Conservation (phyloP, 1,284 basidiomycete genomes). For the Dichomitus squalens region DNA sequence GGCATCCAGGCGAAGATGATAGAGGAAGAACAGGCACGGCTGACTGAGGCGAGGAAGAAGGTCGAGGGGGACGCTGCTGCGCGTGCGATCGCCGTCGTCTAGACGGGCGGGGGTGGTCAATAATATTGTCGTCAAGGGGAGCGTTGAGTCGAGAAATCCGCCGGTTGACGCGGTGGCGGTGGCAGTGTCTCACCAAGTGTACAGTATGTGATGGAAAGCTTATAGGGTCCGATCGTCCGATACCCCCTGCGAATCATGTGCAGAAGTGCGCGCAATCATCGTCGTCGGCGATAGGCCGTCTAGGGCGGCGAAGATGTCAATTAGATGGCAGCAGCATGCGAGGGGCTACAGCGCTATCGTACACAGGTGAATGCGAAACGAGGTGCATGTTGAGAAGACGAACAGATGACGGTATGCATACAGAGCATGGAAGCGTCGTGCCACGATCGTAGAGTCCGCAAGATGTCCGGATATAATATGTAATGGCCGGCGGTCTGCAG, state of each 20-base stretch:
- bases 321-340: background rate
- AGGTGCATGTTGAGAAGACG: background rate
- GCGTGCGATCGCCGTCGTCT: constrained; percentile 30
- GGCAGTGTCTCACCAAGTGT: background rate
- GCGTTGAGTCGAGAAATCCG: background rate
- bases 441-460: background rate
- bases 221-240: background rate
- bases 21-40: constrained; percentile 37
- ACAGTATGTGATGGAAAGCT: background rate
- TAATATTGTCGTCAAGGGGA: too few relatives aligned
- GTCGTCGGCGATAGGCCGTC: background rate
- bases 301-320: background rate
- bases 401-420: background rate
- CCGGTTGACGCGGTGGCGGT: background rate
- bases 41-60: constrained; percentile 25
- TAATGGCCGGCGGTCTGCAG: background rate
- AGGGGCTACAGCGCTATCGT: background rate
- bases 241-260: background rate
- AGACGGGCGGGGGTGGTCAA: background rate
- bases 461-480: background rate
- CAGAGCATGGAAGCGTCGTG: background rate
- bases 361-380: background rate
- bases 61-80: background rate
- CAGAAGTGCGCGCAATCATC: background rate
- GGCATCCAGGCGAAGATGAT: constrained; percentile 34